phyloP scores from a whole-genome alignment of 2,329 filamentous ascomycete genomes.

The Ambrosiella xylebori region DNA sequence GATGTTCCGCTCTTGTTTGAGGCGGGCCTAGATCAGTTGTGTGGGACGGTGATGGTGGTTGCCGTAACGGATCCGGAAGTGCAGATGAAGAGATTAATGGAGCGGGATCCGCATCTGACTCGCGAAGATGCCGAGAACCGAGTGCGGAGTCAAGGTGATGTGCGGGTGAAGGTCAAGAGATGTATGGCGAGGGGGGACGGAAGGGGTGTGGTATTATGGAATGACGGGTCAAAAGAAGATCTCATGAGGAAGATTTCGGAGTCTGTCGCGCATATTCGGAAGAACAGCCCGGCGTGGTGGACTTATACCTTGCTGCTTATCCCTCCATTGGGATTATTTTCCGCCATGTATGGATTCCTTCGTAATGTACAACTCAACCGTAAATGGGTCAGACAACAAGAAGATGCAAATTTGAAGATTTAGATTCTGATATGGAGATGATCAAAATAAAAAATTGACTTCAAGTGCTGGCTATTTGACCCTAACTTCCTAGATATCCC shows the following conservation, averaged over 20 bases:
- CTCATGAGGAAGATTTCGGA: constrained; percentile 48
- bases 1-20: constrained; percentile 91
- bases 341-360: constrained; percentile 55
- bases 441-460: neutral
- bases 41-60: constrained; percentile 73
- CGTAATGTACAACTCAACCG: constrained; percentile 51
- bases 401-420: constrained; percentile 28
- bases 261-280: constrained; percentile 46
- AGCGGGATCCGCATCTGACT: constrained; percentile 59
- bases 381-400: constrained; percentile 47
- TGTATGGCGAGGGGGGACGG: constrained; percentile 47
- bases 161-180: constrained; percentile 63
- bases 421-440: constrained; percentile 14
- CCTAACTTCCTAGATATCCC: too few relatives aligned
- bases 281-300: constrained; percentile 65
- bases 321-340: constrained; percentile 55
- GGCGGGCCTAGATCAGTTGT: constrained; percentile 67
- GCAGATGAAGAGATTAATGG: constrained; percentile 65
- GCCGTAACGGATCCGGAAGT: constrained; percentile 62
- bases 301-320: constrained; percentile 49
- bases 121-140: constrained; percentile 77
- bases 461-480: too few relatives aligned
- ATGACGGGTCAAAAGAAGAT: constrained; percentile 59
- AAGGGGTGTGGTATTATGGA: constrained; percentile 72
- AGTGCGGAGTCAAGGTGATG: constrained; percentile 72